phyloP scores from a whole-genome alignment of 257 asterid genomes.

The Catharanthus roseus region DNA sequence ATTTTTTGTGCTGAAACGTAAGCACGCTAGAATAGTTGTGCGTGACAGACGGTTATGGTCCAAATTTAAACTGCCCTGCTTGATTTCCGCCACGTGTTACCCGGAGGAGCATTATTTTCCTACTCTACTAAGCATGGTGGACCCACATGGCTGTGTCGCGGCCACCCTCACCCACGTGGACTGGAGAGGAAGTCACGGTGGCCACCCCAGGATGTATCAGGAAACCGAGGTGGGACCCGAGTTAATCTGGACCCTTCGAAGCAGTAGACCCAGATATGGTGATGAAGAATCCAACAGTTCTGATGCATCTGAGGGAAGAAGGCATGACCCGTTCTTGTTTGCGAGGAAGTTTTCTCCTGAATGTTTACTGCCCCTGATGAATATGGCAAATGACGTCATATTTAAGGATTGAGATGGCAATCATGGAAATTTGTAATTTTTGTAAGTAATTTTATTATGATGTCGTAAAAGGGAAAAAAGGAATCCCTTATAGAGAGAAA shows the following conservation, averaged over 20 bases:
- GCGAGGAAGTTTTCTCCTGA: conserved; percentile 61
- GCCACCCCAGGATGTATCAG: conserved; percentile 60
- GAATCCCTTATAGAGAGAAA: conserved; percentile 9
- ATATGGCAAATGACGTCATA: conserved; percentile 41
- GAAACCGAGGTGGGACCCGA: conserved; percentile 43
- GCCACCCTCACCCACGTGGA: conserved; percentile 77
- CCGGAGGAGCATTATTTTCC: conserved; percentile 89
- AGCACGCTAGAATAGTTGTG: conserved; percentile 51
- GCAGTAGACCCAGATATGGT: conserved; percentile 47
- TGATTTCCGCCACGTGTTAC: conserved; percentile 49
- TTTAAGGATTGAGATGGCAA: conserved; percentile 36
- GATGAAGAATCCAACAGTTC: conserved; percentile 34
- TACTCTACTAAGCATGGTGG: conserved; percentile 62
- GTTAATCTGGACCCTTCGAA: conserved; percentile 30
- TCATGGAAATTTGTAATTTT: conserved; percentile 3
- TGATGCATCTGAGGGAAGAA: conserved; percentile 22
- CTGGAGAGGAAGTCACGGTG: conserved; percentile 46
- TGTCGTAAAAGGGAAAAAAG: neutral
- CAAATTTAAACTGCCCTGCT: conserved; percentile 59
- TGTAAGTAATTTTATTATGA: neutral
- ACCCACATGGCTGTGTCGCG: conserved; percentile 55
- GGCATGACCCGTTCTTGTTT: conserved; percentile 56
- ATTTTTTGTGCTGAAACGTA: conserved; percentile 53
- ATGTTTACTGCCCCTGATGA: conserved; percentile 30
- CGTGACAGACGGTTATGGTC: conserved; percentile 59